These are phyloP conservation scores for Exophiala sp. DNA, from an alignment of 2,329 filamentous ascomycete species.

Conservation along the genomic window DNA sequence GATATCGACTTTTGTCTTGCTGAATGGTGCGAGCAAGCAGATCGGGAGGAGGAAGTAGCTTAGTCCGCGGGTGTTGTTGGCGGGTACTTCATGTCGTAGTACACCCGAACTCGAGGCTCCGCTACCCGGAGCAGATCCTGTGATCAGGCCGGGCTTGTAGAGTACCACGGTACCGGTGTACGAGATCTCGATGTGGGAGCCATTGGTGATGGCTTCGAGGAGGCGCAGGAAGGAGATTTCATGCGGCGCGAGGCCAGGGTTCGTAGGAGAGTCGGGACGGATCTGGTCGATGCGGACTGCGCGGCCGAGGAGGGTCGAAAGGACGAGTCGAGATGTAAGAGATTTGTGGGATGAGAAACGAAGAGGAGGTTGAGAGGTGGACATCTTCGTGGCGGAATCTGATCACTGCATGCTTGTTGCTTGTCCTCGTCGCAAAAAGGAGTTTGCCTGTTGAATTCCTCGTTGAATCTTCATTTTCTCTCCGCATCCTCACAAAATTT, in stretches of 20 bases:
- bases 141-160: slow-evolving; percentile 89
- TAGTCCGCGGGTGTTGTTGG: slow-evolving; percentile 72
- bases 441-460: neutral
- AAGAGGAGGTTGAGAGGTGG: slow-evolving; percentile 51
- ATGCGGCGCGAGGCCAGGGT: slow-evolving; percentile 83
- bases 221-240: slow-evolving; percentile 95
- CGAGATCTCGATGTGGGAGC: slow-evolving; percentile 89
- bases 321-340: slow-evolving; percentile 77
- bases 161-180: slow-evolving; percentile 92
- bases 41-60: slow-evolving; percentile 90
- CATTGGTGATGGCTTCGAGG: slow-evolving; percentile 92
- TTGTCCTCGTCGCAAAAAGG: neutral
- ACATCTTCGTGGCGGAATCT: slow-evolving; percentile 29
- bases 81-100: slow-evolving; percentile 75
- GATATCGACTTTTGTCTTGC: slow-evolving; percentile 86
- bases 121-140: slow-evolving; percentile 72
- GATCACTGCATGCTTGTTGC: neutral
- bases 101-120: slow-evolving; percentile 69
- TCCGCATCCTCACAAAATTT: slow-evolving; percentile 8
- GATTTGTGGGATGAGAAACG: slow-evolving; percentile 81
- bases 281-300: slow-evolving; percentile 92
- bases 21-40: slow-evolving; percentile 87
- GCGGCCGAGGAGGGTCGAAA: slow-evolving; percentile 86
- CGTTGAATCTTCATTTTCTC: neutral
- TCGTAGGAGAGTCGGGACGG: slow-evolving; percentile 77